A percentile compares a stretch with the other conserved stretches of the same genome.
Conservation (phyloP, 2,329 filamentous ascomycete species). For the Penicillium sp. region DNA sequence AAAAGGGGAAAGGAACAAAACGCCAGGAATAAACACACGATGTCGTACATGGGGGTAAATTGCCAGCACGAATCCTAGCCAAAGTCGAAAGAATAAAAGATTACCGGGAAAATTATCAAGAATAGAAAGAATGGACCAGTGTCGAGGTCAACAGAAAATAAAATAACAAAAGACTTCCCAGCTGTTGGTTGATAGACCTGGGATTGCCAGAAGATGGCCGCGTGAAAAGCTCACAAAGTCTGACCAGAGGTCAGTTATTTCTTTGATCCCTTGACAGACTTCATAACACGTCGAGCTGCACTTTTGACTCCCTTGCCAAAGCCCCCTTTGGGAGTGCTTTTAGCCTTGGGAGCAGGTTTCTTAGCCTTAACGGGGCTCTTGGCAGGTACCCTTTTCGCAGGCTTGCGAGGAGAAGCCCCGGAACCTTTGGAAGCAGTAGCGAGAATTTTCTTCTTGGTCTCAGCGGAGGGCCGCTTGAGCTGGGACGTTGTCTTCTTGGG, state of each 20-base stretch:
- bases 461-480: constrained; percentile 24
- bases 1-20: neutral
- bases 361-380: constrained; percentile 15
- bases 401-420: constrained; percentile 7
- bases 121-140: neutral
- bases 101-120: neutral
- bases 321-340: constrained; percentile 5
- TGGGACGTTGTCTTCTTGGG: constrained; percentile 17
- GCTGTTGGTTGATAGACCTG: neutral
- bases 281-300: constrained; percentile 13
- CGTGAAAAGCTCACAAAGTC: neutral
- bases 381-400: constrained; percentile 5
- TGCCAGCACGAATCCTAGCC: neutral
- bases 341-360: constrained; percentile 6
- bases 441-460: constrained; percentile 26
- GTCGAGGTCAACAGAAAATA: neutral
- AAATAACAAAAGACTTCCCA: neutral
- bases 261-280: constrained; percentile 13
- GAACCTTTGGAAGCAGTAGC: constrained; percentile 21
- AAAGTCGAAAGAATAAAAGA: neutral
- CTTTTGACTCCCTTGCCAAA: constrained; percentile 13
- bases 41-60: constrained; percentile 6
- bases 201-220: neutral
- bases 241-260: neutral
- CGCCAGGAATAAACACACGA: neutral